These are phyloP conservation scores for Ogataea trehaloabstinens DNA, from an alignment of 805 yeast species.

Conservation along the genomic window DNA sequence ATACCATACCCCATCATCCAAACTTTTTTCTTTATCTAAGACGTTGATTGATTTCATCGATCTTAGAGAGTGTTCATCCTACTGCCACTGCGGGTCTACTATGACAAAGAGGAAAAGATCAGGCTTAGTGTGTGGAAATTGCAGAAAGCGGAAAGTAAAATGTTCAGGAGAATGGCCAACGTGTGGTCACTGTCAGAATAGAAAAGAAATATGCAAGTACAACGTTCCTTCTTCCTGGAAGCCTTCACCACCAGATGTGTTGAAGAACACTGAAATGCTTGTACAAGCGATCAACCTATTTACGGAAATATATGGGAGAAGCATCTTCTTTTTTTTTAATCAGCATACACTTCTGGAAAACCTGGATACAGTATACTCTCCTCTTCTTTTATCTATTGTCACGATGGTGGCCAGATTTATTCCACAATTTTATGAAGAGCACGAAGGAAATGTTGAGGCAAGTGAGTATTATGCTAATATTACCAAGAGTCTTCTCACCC, in stretches of 20 bases:
- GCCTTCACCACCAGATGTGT: not conserved
- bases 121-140: not conserved
- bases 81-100: too few relatives aligned
- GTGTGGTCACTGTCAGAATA: not conserved
- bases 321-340: slow-evolving; percentile 2
- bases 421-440: slow-evolving; percentile 4
- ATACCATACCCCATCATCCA: too few relatives aligned
- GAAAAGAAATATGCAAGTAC: slow-evolving; percentile 1
- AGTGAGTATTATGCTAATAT: slow-evolving; percentile 1
- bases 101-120: slow-evolving; percentile 1
- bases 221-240: slow-evolving; percentile 1
- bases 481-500: slow-evolving; percentile 1
- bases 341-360: slow-evolving; percentile 1
- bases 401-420: slow-evolving; percentile 3
- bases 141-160: slow-evolving; percentile 3
- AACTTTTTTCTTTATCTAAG: too few relatives aligned
- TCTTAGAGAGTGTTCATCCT: too few relatives aligned
- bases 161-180: slow-evolving; percentile 5
- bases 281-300: not conserved
- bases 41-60: too few relatives aligned
- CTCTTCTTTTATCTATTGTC: not conserved
- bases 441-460: slow-evolving; percentile 4
- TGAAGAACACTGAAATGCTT: not conserved
- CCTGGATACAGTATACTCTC: not conserved
- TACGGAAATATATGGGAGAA: slow-evolving; percentile 1